Evolutionary conservation across 352 stramenopile species (phyloP).

Genomic region (Pythium volutum): DNA sequence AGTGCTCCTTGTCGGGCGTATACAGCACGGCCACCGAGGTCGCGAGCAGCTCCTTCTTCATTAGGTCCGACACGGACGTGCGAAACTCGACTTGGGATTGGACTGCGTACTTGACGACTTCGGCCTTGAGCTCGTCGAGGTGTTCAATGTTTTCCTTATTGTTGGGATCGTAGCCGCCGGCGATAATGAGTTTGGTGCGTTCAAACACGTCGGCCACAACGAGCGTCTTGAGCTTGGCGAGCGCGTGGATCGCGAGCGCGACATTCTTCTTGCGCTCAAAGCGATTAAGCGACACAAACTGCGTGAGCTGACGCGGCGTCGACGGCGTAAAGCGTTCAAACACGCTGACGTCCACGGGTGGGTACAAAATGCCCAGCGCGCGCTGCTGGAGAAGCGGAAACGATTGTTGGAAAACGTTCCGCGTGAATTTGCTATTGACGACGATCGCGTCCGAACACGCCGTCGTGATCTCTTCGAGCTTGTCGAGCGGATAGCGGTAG

Average conservation of each 20-base stretch:
- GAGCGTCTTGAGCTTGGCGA: constrained; percentile 52
- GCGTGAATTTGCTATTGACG: constrained; percentile 97
- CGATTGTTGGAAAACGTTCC: constrained; percentile 83
- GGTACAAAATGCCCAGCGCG: constrained; percentile 92
- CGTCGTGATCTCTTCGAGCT: constrained; percentile 89
- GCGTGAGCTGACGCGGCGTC: constrained; percentile 34
- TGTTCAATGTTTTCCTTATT: constrained; percentile 97
- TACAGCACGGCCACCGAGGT: constrained; percentile 92
- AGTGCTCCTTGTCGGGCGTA: constrained; percentile 97
- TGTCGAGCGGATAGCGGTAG: constrained; percentile 93
- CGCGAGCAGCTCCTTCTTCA: constrained; percentile 84
- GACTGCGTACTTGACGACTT: constrained; percentile 58
- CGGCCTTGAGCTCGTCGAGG: constrained; percentile 83
- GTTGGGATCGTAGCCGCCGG: constrained; percentile 94
- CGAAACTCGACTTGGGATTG: constrained; percentile 81
- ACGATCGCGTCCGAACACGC: constrained; percentile 91
- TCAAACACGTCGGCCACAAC: constrained; percentile 39
- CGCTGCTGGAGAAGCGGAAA: constrained; percentile 72
- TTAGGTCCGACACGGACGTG: constrained; percentile 85
- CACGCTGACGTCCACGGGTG: constrained; percentile 86
- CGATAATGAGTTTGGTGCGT: constrained; percentile 88
- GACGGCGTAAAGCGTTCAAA: constrained; percentile 42
- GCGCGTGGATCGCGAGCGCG: constrained; percentile 80
- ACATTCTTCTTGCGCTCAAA: constrained; percentile 99
- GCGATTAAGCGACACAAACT: constrained; percentile 97